Conservation (phyloP, 768 basidiomycete genomes). For the Tricholomella constricta region DNA sequence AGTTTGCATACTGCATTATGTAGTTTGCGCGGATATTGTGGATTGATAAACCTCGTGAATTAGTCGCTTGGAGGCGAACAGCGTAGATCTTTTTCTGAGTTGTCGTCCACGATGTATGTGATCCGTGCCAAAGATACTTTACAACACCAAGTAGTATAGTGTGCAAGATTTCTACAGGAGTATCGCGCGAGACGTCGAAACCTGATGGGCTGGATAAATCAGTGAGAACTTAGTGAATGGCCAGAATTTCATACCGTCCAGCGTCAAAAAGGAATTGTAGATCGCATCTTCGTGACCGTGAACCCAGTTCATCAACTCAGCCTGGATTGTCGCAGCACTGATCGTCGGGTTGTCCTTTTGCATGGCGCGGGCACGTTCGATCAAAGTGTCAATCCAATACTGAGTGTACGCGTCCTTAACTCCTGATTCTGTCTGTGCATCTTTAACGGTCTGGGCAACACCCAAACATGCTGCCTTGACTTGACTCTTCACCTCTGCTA, state of each 20-base stretch:
- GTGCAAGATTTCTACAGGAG: slow-evolving; percentile 46
- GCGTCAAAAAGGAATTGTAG: slow-evolving; percentile 33
- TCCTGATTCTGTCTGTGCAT: slow-evolving; percentile 32
- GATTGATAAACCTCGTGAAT: slow-evolving; percentile 29
- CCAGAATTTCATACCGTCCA: slow-evolving; percentile 22
- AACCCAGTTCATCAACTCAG: slow-evolving; percentile 30
- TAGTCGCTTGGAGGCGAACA: slow-evolving; percentile 32
- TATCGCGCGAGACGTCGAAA: too few relatives aligned
- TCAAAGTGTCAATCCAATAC: slow-evolving; percentile 30
- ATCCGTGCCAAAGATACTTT: slow-evolving; percentile 44
- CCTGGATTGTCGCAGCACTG: slow-evolving; percentile 21
- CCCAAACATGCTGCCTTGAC: slow-evolving; percentile 26
- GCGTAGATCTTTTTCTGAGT: slow-evolving; percentile 27
- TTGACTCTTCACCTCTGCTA: slow-evolving; percentile 30
- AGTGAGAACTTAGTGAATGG: not conserved
- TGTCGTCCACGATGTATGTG: slow-evolving; percentile 30
- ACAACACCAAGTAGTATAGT: slow-evolving; percentile 42
- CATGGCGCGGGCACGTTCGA: slow-evolving; percentile 21
- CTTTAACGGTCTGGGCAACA: slow-evolving; percentile 27
- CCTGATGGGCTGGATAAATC: too few relatives aligned
- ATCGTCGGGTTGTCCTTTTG: too few relatives aligned
- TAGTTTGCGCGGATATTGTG: slow-evolving; percentile 39
- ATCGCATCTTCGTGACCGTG: slow-evolving; percentile 20
- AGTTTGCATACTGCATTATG: slow-evolving; percentile 47
- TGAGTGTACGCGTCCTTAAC: slow-evolving; percentile 42